Base-by-base conservation (phyloP, 805 yeast species). In the Starmerella ratchasimensis region DNA sequence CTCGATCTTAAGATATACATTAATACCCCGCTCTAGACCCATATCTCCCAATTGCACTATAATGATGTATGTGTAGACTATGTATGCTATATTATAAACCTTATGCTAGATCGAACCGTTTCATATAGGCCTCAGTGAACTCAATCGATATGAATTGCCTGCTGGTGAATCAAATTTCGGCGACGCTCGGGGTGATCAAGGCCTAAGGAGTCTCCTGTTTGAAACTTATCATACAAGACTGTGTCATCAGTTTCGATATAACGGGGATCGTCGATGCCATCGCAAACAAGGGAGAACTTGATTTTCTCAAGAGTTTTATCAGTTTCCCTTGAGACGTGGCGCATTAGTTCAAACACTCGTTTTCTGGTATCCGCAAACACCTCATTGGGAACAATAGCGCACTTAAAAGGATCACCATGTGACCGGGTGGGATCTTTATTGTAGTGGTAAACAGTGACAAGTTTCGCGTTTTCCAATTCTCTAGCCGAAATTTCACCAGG, bases 131-230 rank as follows among this genome's bases (percentile, higher is more conserved):
- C n/a, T n/a, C n/a, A n/a, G n/a, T n/a, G n/a, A 10, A n/a, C 20
- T 28, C 33, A 49, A 20, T 48, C 48, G n/a, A 50, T 50, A 13
- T 42, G 48, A n/a, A 50, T 42, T 10, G 49, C 45, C 27, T 47
- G 47, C 31, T 44, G 48, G 3, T 42, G 47, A 13, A 14, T 30
- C 9, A 17, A 22, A 17, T 25, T 19, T 5, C 47, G 38, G 15
- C 44, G 39, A 52, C 90, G 71, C 54, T 83, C 95, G 1, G 90
- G 84, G 52, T 82, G 94, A 53, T 90, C 95, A 53, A 90, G 63
- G 20, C 86, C 93, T 36, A 90, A 60, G 23, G 64, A 66, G 41
- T 71, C 76, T 31, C 63, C 63, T 8, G 63, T 61, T 14, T 62
- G 57, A 41, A 76, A 53, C 29, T 68, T 68, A 37, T 75, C 76